phyloP scores from a whole-genome alignment of 108 stramenopile genomes.

The Aurantiochytrium sp. region DNA sequence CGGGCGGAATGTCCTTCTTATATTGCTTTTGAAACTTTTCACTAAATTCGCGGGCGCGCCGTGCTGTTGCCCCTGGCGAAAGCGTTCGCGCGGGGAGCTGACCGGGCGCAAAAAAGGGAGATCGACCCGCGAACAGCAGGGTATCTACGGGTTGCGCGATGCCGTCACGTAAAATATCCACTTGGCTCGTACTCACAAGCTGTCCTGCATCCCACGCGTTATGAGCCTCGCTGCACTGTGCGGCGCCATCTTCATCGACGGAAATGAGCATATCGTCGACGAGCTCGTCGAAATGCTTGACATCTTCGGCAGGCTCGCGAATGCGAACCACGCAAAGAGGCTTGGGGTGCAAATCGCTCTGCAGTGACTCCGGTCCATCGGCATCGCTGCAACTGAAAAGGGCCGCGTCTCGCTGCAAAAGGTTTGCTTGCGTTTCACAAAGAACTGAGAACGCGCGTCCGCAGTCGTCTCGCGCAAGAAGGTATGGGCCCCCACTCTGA shows the following conservation, averaged over 20 bases:
- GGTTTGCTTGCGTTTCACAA: background rate
- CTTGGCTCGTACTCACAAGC: background rate
- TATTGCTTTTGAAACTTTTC: background rate
- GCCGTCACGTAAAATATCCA: background rate
- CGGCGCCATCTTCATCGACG: background rate
- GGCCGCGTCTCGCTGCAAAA: background rate
- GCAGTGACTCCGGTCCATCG: background rate
- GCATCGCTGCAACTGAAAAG: background rate
- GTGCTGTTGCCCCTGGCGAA: background rate
- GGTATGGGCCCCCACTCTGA: background rate
- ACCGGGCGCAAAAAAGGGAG: background rate
- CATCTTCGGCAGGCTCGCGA: background rate
- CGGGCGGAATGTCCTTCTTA: background rate
- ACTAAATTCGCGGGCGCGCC: background rate
- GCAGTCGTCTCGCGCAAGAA: background rate
- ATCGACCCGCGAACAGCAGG: background rate
- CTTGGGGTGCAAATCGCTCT: background rate
- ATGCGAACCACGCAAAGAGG: background rate
- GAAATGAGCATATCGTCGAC: background rate
- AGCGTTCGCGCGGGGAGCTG: background rate
- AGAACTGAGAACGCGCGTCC: background rate
- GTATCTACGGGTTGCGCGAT: background rate
- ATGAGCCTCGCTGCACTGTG: background rate
- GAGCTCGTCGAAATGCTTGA: background rate
- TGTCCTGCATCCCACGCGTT: background rate